Evolutionary conservation across 108 stramenopile species (phyloP).

Genomic region (Parmales sp.): DNA sequence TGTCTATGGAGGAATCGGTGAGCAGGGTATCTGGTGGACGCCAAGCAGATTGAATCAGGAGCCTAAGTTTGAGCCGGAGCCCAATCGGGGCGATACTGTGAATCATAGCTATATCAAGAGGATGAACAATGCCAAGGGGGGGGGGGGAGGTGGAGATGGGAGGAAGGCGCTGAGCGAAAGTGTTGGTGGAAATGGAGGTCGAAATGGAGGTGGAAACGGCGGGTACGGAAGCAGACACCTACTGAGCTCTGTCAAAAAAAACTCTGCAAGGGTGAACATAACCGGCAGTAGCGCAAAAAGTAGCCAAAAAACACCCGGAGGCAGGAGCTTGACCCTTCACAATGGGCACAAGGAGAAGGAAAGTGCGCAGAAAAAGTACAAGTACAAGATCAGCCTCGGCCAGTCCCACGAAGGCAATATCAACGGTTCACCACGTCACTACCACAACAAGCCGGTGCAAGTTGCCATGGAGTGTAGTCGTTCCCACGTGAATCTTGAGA

Average conservation of each 20-base stretch:
- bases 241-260: no score
- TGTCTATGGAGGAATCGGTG: neutral
- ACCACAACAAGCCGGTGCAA: neutral
- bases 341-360: neutral
- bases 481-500: neutral
- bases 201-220: neutral
- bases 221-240: neutral
- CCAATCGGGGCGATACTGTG: neutral
- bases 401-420: neutral
- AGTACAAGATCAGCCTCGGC: slow-evolving; percentile 1
- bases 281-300: neutral
- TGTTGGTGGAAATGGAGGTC: neutral
- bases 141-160: neutral
- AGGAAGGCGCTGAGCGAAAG: neutral
- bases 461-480: neutral
- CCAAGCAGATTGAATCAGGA: slow-evolving; percentile 5
- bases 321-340: neutral
- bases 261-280: neutral
- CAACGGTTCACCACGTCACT: neutral
- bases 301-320: neutral
- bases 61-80: neutral
- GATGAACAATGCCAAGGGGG: neutral
- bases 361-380: neutral
- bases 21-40: neutral
- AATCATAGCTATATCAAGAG: neutral